A percentile compares a stretch with the other conserved stretches of the same genome.
These are phyloP conservation scores for Suillus americanus DNA, from an alignment of 768 basidiomycete genomes.

Conservation along the genomic window DNA sequence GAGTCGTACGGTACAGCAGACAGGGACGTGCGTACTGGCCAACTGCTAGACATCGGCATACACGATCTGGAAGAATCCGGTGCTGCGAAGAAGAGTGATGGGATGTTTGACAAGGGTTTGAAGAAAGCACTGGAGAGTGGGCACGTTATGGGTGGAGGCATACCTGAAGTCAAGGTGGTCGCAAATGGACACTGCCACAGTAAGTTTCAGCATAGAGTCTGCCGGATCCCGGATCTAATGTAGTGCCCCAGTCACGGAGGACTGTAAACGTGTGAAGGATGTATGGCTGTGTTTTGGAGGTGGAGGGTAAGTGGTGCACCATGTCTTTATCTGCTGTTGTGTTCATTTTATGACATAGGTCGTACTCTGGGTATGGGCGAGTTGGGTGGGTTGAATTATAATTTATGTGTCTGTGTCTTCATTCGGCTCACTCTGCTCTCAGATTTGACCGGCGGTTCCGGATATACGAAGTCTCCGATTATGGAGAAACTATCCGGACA, in stretches of 20 bases:
- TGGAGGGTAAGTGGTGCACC: constrained; percentile 57
- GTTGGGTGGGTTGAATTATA: constrained; percentile 53
- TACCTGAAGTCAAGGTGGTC: constrained; percentile 81
- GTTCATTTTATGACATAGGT: constrained; percentile 38
- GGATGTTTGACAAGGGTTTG: constrained; percentile 84
- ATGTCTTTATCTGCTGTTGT: background rate
- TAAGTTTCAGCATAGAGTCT: constrained; percentile 33
- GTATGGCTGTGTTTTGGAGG: constrained; percentile 94
- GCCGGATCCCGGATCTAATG: constrained; percentile 13
- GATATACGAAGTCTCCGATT: constrained; percentile 84
- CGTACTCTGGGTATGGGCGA: constrained; percentile 81
- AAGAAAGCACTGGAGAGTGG: constrained; percentile 71
- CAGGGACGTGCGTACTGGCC: constrained; percentile 55
- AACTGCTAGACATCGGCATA: constrained; percentile 67
- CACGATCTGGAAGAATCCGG: constrained; percentile 59
- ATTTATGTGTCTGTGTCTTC: background rate
- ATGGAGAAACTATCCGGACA: constrained; percentile 89
- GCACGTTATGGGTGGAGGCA: constrained; percentile 45
- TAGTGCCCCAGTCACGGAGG: constrained; percentile 67
- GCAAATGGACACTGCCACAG: constrained; percentile 91
- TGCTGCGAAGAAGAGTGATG: constrained; percentile 67
- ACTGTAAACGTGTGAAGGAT: constrained; percentile 80
- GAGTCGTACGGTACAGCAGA: constrained; percentile 79
- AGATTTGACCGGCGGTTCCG: constrained; percentile 92
- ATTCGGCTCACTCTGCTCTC: constrained; percentile 12